phyloP scores from a whole-genome alignment of 1,284 basidiomycete genomes.

The Ceratobasidium papillatum region DNA sequence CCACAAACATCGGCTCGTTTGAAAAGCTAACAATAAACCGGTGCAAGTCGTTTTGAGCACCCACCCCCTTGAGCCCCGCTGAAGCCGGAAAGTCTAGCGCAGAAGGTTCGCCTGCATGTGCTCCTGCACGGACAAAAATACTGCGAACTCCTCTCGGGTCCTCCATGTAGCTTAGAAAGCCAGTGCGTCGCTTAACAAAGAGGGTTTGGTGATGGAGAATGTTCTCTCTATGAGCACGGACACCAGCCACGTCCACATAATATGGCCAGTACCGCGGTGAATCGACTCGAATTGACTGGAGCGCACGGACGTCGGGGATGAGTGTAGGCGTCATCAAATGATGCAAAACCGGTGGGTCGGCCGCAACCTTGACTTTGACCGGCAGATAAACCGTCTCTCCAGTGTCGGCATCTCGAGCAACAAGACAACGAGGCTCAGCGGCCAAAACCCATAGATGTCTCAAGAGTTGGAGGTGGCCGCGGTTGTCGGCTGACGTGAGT shows the following conservation, averaged over 20 bases:
- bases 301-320: conserved; percentile 83
- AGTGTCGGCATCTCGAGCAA: conserved; percentile 90
- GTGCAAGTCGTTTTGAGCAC: conserved; percentile 74
- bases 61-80: conserved; percentile 64
- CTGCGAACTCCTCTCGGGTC: conserved; percentile 93
- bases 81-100: conserved; percentile 83
- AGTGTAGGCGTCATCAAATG: conserved; percentile 90
- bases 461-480: conserved; percentile 90
- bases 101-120: conserved; percentile 76
- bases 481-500: conserved; percentile 82
- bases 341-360: conserved; percentile 63
- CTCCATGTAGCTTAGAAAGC: conserved; percentile 90
- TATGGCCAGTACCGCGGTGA: conserved; percentile 96
- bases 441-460: conserved; percentile 97
- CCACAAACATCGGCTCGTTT: conserved; percentile 75
- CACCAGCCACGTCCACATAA: conserved; percentile 75
- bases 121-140: conserved; percentile 81
- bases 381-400: conserved; percentile 90
- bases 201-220: conserved; percentile 82
- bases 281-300: conserved; percentile 84
- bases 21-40: conserved; percentile 88
- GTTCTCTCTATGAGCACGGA: conserved; percentile 71
- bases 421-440: conserved; percentile 90
- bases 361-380: conserved; percentile 81
- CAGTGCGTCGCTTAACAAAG: conserved; percentile 90